A percentile compares a stretch with the other conserved stretches of the same genome.
These are phyloP conservation scores for Lachnellula arida DNA, from an alignment of 2,329 filamentous ascomycete genomes.

Conservation along the genomic window DNA sequence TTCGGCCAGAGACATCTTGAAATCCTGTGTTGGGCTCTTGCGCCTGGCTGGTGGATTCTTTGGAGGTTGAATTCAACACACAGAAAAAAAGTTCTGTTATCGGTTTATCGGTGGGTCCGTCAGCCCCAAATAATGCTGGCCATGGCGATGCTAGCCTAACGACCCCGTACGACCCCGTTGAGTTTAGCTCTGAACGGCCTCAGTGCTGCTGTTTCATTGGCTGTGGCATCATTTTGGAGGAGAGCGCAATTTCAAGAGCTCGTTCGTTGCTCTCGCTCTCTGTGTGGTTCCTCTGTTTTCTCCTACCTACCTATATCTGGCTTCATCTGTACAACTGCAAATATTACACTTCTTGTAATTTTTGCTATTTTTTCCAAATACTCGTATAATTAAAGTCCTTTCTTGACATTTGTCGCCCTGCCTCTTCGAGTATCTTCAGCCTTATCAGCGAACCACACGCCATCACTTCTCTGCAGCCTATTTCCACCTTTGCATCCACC, in stretches of 20 bases:
- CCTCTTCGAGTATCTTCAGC: neutral
- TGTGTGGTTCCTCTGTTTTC: neutral
- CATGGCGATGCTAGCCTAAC: too few relatives aligned
- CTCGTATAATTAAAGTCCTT: conserved; percentile 6
- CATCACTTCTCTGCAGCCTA: conserved; percentile 9
- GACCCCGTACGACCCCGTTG: neutral
- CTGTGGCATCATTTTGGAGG: neutral
- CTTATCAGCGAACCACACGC: conserved; percentile 14
- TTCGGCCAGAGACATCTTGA: conserved; percentile 66
- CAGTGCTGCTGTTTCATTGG: too few relatives aligned
- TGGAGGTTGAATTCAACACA: conserved; percentile 1
- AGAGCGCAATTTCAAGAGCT: neutral
- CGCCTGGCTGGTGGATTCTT: conserved; percentile 12
- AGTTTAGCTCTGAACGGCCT: too few relatives aligned
- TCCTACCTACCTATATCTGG: conserved; percentile 7
- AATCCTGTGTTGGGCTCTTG: conserved; percentile 23
- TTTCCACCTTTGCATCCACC: conserved; percentile 2
- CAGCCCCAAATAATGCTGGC: neutral
- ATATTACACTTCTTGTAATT: conserved; percentile 15
- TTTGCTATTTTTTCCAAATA: conserved; percentile 9
- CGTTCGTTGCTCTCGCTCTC: neutral
- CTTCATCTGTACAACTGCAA: conserved; percentile 8
- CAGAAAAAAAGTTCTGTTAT: neutral
- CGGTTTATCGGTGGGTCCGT: too few relatives aligned
- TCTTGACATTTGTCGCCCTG: conserved; percentile 15